phyloP scores from a whole-genome alignment of 768 basidiomycete genomes.

The Auriscalpium orientale region DNA sequence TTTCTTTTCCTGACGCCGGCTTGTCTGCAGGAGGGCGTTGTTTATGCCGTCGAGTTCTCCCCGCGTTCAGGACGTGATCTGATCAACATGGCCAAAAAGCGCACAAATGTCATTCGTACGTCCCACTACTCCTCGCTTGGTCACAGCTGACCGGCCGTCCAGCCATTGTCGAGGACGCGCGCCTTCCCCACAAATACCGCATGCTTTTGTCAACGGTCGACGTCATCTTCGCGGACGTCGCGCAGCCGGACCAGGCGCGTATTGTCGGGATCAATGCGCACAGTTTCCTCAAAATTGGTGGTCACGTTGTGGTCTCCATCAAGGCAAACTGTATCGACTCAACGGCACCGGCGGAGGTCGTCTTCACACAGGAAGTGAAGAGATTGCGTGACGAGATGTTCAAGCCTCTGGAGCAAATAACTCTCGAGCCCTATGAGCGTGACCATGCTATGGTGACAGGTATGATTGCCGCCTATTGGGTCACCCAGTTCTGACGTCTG shows the following conservation, averaged over 20 bases:
- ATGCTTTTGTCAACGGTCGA: constrained; percentile 95
- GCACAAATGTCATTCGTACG: constrained; percentile 97
- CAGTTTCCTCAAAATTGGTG: constrained; percentile 90
- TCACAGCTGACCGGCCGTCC: background rate
- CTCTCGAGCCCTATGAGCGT: constrained; percentile 87
- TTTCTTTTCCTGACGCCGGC: constrained; percentile 10
- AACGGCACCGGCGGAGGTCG: constrained; percentile 80
- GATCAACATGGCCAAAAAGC: constrained; percentile 98
- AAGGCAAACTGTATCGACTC: constrained; percentile 99
- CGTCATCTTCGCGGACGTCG: constrained; percentile 96
- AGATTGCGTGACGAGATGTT: constrained; percentile 68
- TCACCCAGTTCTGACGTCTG: too few relatives aligned
- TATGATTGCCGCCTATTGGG: constrained; percentile 25
- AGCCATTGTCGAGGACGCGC: constrained; percentile 98
- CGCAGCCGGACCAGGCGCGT: constrained; percentile 98
- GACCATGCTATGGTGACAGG: constrained; percentile 89
- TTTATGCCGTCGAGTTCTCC: constrained; percentile 99
- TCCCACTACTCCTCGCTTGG: constrained; percentile 8
- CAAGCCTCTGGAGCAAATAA: constrained; percentile 94
- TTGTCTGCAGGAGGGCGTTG: constrained; percentile 71
- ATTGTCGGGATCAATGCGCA: constrained; percentile 91
- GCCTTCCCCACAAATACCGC: constrained; percentile 92
- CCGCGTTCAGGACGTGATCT: constrained; percentile 93
- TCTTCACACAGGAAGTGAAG: constrained; percentile 86
- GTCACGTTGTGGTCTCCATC: constrained; percentile 93